Evolutionary conservation across 106 monocot species (phyloP), one percentile per base, ranked within the genome.

Genomic region (Dioscorea alata): DNA sequence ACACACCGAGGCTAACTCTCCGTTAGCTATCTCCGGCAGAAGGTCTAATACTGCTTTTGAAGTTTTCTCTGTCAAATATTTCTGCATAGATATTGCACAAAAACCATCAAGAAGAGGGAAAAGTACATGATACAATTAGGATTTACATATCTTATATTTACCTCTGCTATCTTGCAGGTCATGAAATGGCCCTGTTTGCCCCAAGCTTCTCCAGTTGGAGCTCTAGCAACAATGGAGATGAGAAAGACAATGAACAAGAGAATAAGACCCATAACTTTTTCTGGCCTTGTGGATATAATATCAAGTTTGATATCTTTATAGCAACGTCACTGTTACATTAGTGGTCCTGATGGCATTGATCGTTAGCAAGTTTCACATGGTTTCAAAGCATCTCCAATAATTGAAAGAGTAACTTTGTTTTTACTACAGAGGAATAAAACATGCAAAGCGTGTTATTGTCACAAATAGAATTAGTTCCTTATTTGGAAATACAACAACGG

Each of bases 121-220:
- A 8, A 8, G 19, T 1, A 62, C 35, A 21, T 22, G 3, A 28
- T 28, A 28, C 28, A 28, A 28, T 28, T 28, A 28, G 28, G 28
- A 28, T 28, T 28, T 28, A 28, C 28, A 28, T 1, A 4, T 59
- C 10, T 20, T 12, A 22, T 16, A 16, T 23, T 23, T 48, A 93
- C 93, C 89, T 93, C 89, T 19, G 93, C 93, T 12, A 93, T 89
- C 79, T 93, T 93, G 86, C 93, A 89, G 62, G 82, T 77, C 81
- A 89, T 89, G 83, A 72, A 89, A 69, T 93, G 93, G 28, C 93
- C 93, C 66, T 86, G 71, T 65, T 89, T 89, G 15, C 93, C 93
- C 89, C 93, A 93, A n/a, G 81, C 89, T 18, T 89, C 77, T 0
- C 79, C 57, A 14, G 7, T 18, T 19, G 56, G 74, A 61, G 72